Evolutionary conservation across 2,329 filamentous ascomycete genomes (phyloP).

Genomic region (Cryoendolithus antarcticus): DNA sequence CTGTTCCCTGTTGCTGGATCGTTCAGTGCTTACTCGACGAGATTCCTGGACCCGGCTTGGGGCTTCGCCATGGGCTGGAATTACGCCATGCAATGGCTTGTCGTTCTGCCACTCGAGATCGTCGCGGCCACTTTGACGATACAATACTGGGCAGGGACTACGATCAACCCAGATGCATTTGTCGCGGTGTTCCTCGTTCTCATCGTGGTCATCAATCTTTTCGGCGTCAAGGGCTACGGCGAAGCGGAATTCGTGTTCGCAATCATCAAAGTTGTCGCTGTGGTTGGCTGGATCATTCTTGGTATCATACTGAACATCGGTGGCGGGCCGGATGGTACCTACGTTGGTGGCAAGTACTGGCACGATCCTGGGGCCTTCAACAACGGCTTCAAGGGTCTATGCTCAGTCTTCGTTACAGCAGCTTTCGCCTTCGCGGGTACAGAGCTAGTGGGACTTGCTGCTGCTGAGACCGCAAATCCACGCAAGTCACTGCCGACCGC

Average conservation of each 20-base stretch:
- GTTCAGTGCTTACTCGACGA: constrained; percentile 23
- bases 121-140: constrained; percentile 22
- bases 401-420: constrained; percentile 52
- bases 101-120: constrained; percentile 22
- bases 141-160: constrained; percentile 18
- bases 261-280: constrained; percentile 30
- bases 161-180: constrained; percentile 20
- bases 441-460: constrained; percentile 48
- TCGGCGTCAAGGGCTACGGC: constrained; percentile 24
- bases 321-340: constrained; percentile 42
- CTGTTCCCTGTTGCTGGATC: constrained; percentile 24
- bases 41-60: constrained; percentile 24
- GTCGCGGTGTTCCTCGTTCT: constrained; percentile 22
- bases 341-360: constrained; percentile 47
- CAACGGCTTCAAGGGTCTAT: constrained; percentile 53
- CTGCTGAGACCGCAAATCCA: constrained; percentile 41
- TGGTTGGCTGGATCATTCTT: constrained; percentile 52
- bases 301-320: constrained; percentile 48
- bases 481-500: constrained; percentile 29
- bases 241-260: constrained; percentile 25
- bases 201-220: constrained; percentile 21
- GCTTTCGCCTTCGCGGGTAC: constrained; percentile 53
- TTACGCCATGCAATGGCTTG: constrained; percentile 24
- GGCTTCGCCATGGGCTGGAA: constrained; percentile 26
- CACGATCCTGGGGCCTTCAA: constrained; percentile 26